Evolutionary conservation across 495 filamentous ascomycete genomes (phyloP), one percentile per base, ranked within the genome.

Genomic region (Penicillium angulare): DNA sequence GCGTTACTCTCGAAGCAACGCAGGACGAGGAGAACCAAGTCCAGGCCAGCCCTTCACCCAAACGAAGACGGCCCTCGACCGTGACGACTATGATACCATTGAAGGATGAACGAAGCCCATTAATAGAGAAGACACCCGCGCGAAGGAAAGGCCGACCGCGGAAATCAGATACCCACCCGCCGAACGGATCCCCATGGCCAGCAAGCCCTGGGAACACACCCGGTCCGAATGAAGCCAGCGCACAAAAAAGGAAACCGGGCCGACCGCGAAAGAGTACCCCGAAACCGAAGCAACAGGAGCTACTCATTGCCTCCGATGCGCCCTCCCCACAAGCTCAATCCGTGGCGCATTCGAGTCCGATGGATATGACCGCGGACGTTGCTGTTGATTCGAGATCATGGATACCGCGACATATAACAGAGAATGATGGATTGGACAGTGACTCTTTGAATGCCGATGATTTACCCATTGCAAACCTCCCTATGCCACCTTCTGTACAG

Each of bases 1-100:
- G 78, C 17, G 72, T 84, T 39, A 80, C 79, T 3, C 71, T 84
- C 22, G 75, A 84, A 66, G 80, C 80, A 9, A 79, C 80, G 49
- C 78, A 77, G 44, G 71, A 79, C 26, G 71, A 74, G 21, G 68
- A 70, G 42, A 57, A 21, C 22, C 55, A 66, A 20, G 61, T 46
- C 13, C 56, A 65, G 20, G 60, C 41, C 8, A 68, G 59, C 23
- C 66, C 64, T 13, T 52, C 69, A 47, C 66, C 53, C 33, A 76
- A 78, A 56, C 64, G 61, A 21, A 50, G 60, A 3, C 62, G 67
- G 24, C 61, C 64, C n/a, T 64, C 75, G 18, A 71, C 76, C 2
- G 72, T 60, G 16, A 83, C 78, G 3, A 79, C 67, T 0, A 81
- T 71, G 51, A 63, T 83, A 8, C 80, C 80, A n/a, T 59, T 83